Base-by-base conservation (phyloP, 805 yeast species). In the Lipomyces yamadae region DNA sequence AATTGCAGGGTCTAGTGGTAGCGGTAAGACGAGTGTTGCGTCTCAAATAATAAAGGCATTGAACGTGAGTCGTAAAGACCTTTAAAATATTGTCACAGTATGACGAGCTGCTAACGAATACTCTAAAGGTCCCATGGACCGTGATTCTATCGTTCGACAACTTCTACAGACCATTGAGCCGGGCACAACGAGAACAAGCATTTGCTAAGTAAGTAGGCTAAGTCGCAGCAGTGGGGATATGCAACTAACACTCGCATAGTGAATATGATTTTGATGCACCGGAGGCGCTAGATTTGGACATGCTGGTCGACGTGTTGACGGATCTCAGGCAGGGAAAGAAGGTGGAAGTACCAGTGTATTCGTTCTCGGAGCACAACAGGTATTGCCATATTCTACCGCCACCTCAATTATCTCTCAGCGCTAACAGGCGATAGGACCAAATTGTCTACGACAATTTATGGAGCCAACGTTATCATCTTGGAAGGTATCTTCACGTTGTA, bases 11-110 rank as follows among this genome's bases (percentile, higher is more conserved):
- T 83, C 86, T 33, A 86, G 91, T 15, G 96, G 98, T 1, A 91
- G 97, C 0, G 99, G 99, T 1, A 94, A 94, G 76, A 94, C 98
- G 0, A 89, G 96, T 45, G 91, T 95, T 24, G 95, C 98, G 0
- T 87, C 92, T 50, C 84, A 85, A 70, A 88, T 95, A 72, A 90
- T 93, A 61, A 85, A 88, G 63, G 87, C 88, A 68, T 81, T 86
- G 57, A 80, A 80, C 65, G 78, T 76, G 37, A 34, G 73, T 63
- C 18, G 4, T 56, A 24, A 2, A 24, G 7, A n/a, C 15, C 24
- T 24, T n/a, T 50, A 13, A 32, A 29, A 2, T 24, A 6, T 54
- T 1, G 35, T 4, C 18, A 29, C 8, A 34, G 39, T 15, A 6
- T 45, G 58, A 2, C 18, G 33, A 24, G 8, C n/a, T 13, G 58